These are phyloP conservation scores for Termitomyces bulborhizus DNA, from an alignment of 768 basidiomycete species.

Conservation along the genomic window DNA sequence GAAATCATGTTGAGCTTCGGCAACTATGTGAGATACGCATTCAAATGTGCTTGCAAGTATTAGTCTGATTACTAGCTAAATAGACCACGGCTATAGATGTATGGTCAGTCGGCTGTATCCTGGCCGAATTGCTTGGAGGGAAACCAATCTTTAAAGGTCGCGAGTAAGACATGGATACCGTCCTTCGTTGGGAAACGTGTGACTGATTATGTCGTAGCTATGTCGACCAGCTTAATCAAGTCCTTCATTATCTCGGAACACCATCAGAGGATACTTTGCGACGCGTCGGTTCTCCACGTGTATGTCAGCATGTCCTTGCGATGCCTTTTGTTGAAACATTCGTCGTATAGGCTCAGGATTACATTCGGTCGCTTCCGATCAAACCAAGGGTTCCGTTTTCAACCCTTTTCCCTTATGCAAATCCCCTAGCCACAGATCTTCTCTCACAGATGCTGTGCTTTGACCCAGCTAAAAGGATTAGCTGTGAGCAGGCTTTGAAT, in stretches of 20 bases:
- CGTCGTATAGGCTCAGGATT: slow-evolving; percentile 78
- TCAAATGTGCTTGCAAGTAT: neutral
- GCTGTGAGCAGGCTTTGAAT: slow-evolving; percentile 90
- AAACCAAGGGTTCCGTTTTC: slow-evolving; percentile 91
- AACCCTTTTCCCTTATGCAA: slow-evolving; percentile 89
- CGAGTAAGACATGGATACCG: slow-evolving; percentile 55
- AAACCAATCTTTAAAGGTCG: slow-evolving; percentile 97
- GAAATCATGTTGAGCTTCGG: slow-evolving; percentile 99
- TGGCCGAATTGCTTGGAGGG: slow-evolving; percentile 88
- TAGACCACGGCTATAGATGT: slow-evolving; percentile 90
- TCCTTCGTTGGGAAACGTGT: neutral
- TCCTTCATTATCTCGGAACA: slow-evolving; percentile 96
- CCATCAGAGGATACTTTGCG: slow-evolving; percentile 95
- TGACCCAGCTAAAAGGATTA: slow-evolving; percentile 94
- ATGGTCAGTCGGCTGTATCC: slow-evolving; percentile 94
- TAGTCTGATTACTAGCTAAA: slow-evolving; percentile 12
- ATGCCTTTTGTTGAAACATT: neutral
- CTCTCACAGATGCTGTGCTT: slow-evolving; percentile 90
- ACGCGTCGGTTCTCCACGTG: slow-evolving; percentile 91
- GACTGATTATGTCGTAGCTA: slow-evolving; percentile 46
- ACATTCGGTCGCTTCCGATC: slow-evolving; percentile 96
- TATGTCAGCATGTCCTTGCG: slow-evolving; percentile 28
- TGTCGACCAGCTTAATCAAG: slow-evolving; percentile 97
- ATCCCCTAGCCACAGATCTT: slow-evolving; percentile 90
- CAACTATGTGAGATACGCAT: slow-evolving; percentile 64